Evolutionary conservation across 495 filamentous ascomycete genomes (phyloP).

Genomic region (Aspergillus baeticus): DNA sequence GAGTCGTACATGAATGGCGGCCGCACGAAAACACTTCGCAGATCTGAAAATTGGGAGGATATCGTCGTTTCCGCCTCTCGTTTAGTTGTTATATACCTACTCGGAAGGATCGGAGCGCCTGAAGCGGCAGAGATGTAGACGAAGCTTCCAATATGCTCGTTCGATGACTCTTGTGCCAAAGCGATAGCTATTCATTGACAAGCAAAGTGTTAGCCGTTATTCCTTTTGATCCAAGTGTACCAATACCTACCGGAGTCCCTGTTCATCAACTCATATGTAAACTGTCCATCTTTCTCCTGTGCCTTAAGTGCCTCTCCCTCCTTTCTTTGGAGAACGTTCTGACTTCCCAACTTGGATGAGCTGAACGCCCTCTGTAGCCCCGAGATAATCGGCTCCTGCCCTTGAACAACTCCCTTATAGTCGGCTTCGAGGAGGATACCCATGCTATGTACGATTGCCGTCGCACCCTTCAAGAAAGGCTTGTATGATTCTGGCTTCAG

Average conservation of each 20-base stretch:
- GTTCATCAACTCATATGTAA: conserved; percentile 99
- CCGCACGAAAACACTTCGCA: conserved; percentile 80
- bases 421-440: conserved; percentile 97
- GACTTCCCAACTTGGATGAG: conserved; percentile 57
- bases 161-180: conserved; percentile 76
- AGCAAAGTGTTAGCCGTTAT: conserved; percentile 20
- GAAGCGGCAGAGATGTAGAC: conserved; percentile 86
- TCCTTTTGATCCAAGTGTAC: background rate
- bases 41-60: conserved; percentile 61
- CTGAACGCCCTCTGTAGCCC: conserved; percentile 79
- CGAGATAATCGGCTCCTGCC: conserved; percentile 70
- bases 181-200: conserved; percentile 52
- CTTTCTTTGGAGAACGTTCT: conserved; percentile 62
- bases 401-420: conserved; percentile 89
- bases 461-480: conserved; percentile 65
- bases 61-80: conserved; percentile 85
- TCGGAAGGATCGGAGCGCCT: conserved; percentile 78
- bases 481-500: conserved; percentile 77
- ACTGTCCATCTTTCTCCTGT: conserved; percentile 66
- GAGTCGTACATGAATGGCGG: conserved; percentile 88
- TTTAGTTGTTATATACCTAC: conserved; percentile 88
- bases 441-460: conserved; percentile 87
- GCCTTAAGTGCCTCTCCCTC: conserved; percentile 58
- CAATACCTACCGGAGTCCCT: conserved; percentile 65
- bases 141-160: conserved; percentile 64